Percentiles rank a stretch among this genome's conserved stretches.
Conservation (phyloP, 805 yeast genomes). For the Lachancea meyersii region DNA sequence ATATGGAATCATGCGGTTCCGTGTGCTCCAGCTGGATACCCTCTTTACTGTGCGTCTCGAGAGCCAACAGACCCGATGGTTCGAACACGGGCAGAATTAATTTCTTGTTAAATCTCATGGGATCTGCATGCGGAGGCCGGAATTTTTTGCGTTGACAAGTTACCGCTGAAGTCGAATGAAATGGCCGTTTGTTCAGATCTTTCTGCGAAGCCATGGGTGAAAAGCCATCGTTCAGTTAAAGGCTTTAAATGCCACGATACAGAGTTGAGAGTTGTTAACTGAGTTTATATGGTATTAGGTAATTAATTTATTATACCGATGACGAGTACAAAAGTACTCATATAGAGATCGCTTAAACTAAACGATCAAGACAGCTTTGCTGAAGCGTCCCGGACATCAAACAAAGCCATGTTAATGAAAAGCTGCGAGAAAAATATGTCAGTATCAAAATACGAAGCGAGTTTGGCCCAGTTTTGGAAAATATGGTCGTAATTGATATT, state of each 20-base stretch:
- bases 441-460: too few species aligned
- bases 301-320: not conserved
- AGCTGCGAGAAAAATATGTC: too few species aligned
- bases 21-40: slow-evolving; percentile 37
- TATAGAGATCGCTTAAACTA: not conserved
- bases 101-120: not conserved
- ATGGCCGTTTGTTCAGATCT: slow-evolving; percentile 1
- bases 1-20: slow-evolving; percentile 33
- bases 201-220: not conserved
- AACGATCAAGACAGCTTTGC: not conserved
- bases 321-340: not conserved
- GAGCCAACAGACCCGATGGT: slow-evolving; percentile 40
- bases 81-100: slow-evolving; percentile 29
- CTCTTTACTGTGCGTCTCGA: slow-evolving; percentile 33
- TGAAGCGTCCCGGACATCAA: too few species aligned
- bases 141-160: slow-evolving; percentile 2
- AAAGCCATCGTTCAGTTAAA: slow-evolving; percentile 8
- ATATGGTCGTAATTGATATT: too few species aligned
- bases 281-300: too few species aligned
- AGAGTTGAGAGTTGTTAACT: too few species aligned
- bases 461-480: too few species aligned
- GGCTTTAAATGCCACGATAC: too few species aligned
- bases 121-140: not conserved
- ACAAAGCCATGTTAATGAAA: too few species aligned
- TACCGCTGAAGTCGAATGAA: not conserved